Evolutionary conservation across 805 yeast species (phyloP), one percentile per base, ranked within the genome.

Genomic region (Ogataea populi-albae): DNA sequence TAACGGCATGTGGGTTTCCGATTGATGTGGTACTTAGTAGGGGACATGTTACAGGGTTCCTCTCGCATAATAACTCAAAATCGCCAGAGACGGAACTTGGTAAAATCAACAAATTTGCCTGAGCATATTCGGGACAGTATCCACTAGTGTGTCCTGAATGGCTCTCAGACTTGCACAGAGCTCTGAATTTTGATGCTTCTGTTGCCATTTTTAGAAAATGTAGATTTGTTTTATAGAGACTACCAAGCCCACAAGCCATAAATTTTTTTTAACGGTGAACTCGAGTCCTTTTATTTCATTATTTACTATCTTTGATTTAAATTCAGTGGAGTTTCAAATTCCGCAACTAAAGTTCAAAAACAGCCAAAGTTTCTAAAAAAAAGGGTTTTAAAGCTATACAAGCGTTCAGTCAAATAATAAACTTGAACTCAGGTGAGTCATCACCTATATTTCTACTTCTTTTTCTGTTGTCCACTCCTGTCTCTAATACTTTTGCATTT

Each of bases 1-100:
- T 50, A 9, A 58, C 40, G 11, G 21, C 25, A 9, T 27, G 30
- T 4, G 60, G 62, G 23, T 52, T 42, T 3, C 62, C 66, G 1
- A 35, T 20, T 2, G 32, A 17, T n/a, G n/a, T n/a, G n/a, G n/a
- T n/a, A n/a, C n/a, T n/a, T n/a, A 16, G 67, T 16, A 66, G 41
- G 3, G 71, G 69, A 36, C 69, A 61, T 5, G 70, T 66, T 14
- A 61, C 65, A 2, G 69, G 63, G 42, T 67, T 66, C 11, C 68
- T 43, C 7, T 32, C 32, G 40, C 72, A 67, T 15, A 67, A 47
- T 23, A 57, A 54, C 3, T 38, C 41, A 35, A 67, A 66, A 36
- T 66, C 70, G 2, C 41, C 46, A 2, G 60, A 62, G 20, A 47
- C 50, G 19, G 48, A 35, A n/a, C 40, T 23, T 3, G 68, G 71